These are phyloP conservation scores for Erodium texanum DNA, from an alignment of 441 rosid genomes.

Conservation along the genomic window DNA sequence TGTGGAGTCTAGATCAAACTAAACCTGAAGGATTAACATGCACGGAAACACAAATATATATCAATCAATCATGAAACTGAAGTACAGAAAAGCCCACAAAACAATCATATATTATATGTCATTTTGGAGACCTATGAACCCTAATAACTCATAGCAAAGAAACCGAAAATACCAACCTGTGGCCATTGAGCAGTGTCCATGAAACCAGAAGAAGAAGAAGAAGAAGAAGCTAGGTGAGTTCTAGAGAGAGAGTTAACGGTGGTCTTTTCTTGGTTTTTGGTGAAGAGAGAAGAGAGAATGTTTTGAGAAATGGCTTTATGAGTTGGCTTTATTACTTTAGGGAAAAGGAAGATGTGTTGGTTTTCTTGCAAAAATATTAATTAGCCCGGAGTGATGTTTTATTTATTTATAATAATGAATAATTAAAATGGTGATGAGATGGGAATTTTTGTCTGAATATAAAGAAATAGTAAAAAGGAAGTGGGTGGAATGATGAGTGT, in stretches of 20 bases:
- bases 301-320: background rate
- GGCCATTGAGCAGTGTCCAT: slow-evolving; percentile 95
- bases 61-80: background rate
- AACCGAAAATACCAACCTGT: slow-evolving; percentile 43
- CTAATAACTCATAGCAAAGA: background rate
- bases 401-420: background rate
- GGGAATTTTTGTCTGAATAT: slow-evolving; percentile 28
- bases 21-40: background rate
- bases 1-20: background rate
- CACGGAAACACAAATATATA: background rate
- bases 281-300: slow-evolving; percentile 25
- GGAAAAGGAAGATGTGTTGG: background rate
- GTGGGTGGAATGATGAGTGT: slow-evolving; percentile 66
- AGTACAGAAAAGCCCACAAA: no score
- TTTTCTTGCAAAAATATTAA: background rate
- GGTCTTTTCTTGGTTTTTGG: slow-evolving; percentile 15
- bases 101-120: background rate
- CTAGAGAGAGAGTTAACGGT: slow-evolving; percentile 7
- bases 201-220: background rate
- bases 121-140: background rate
- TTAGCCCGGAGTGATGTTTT: background rate
- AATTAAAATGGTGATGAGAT: slow-evolving; percentile 3
- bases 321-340: background rate
- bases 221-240: background rate
- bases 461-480: slow-evolving; percentile 20